Conservation (phyloP, 2,329 filamentous ascomycete genomes). For the Epichloe aotearoae region DNA sequence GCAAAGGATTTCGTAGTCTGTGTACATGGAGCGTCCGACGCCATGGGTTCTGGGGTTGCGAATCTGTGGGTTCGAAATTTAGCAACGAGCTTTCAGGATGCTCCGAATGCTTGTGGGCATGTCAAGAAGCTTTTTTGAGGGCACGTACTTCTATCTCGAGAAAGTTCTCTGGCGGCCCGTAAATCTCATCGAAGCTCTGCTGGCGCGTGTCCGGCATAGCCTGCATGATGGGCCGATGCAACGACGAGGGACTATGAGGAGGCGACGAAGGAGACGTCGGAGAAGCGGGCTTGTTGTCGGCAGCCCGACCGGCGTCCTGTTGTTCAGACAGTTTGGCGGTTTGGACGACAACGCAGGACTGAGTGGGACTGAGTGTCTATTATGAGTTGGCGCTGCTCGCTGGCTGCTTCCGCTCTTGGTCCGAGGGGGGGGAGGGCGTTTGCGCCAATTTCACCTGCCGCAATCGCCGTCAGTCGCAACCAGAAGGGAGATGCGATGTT, state of each 20-base stretch:
- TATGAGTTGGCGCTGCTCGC: neutral
- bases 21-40: constrained; percentile 93
- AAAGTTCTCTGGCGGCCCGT: constrained; percentile 96
- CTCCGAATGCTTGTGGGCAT: neutral
- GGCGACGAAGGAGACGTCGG: constrained; percentile 9
- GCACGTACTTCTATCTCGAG: constrained; percentile 79
- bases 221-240: constrained; percentile 45
- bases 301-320: constrained; percentile 21
- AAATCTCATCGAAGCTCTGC: constrained; percentile 98
- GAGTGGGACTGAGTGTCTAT: neutral
- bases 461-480: neutral
- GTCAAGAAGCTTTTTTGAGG: neutral
- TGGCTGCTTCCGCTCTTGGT: neutral
- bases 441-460: neutral
- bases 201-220: constrained; percentile 62
- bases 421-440: neutral
- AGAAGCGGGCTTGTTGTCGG: constrained; percentile 10
- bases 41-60: constrained; percentile 89
- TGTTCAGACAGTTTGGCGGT: constrained; percentile 31
- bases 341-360: neutral
- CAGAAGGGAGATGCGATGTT: neutral
- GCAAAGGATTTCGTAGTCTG: constrained; percentile 95
- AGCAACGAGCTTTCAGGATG: neutral
- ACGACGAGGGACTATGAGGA: constrained; percentile 20
- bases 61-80: constrained; percentile 46